These are phyloP conservation scores for Tulasnella sp. DNA, from an alignment of 768 basidiomycete species.

Conservation along the genomic window DNA sequence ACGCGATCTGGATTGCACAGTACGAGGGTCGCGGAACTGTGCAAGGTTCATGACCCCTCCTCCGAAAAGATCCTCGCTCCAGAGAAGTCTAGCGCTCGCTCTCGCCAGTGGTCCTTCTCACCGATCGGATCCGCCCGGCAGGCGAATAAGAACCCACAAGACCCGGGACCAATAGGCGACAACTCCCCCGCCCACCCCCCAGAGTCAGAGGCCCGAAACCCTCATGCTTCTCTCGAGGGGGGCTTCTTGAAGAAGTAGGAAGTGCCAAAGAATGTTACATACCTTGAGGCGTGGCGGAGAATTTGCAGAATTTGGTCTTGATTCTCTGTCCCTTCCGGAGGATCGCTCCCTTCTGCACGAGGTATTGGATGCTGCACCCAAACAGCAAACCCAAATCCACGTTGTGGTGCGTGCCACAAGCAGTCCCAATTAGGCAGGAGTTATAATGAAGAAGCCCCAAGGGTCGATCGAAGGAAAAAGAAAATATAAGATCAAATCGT, in stretches of 20 bases:
- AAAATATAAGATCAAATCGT: not conserved
- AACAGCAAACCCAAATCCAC: not conserved
- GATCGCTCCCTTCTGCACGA: constrained; percentile 83
- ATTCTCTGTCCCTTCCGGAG: constrained; percentile 83
- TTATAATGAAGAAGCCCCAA: constrained; percentile 8
- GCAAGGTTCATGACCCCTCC: not conserved
- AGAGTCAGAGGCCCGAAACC: not conserved
- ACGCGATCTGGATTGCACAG: not conserved
- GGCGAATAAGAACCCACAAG: not conserved
- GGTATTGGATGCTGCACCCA: constrained; percentile 65
- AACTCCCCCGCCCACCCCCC: not conserved
- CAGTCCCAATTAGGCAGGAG: constrained; percentile 6
- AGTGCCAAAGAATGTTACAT: not conserved
- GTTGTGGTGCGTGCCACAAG: not conserved
- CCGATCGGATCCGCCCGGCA: not conserved
- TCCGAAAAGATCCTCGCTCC: not conserved
- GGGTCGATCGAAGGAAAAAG: not conserved
- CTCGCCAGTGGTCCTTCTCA: not conserved
- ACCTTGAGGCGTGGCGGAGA: constrained; percentile 43
- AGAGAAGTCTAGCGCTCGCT: not conserved
- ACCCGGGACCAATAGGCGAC: not conserved
- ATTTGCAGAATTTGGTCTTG: constrained; percentile 70
- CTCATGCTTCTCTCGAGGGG: not conserved
- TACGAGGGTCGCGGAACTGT: constrained; percentile 5
- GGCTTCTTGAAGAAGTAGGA: not conserved